Evolutionary conservation across 371 early-diverging fungal species (phyloP).

Genomic region (Lichtheimia hyalospora): DNA sequence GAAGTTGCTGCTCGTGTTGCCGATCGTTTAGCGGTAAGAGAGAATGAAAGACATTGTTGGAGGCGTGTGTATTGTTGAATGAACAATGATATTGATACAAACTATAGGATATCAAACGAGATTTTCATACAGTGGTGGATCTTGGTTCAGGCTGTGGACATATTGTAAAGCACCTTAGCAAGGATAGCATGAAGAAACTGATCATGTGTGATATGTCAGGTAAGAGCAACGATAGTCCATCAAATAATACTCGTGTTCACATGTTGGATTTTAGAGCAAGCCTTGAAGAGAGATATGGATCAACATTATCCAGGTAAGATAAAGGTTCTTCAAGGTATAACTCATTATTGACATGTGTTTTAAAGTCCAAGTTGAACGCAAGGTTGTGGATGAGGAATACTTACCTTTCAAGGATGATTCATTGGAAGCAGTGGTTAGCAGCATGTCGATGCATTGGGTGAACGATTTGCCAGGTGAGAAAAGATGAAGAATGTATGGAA

Average conservation of each 20-base stretch:
- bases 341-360: background rate
- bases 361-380: slow-evolving; percentile 74
- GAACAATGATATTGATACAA: background rate
- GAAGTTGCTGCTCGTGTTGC: slow-evolving; percentile 87
- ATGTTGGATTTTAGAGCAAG: slow-evolving; percentile 48
- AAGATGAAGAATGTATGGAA: background rate
- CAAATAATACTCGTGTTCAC: background rate
- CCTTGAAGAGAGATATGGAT: slow-evolving; percentile 69
- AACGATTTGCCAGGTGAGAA: slow-evolving; percentile 86
- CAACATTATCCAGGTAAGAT: slow-evolving; percentile 61
- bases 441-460: slow-evolving; percentile 91
- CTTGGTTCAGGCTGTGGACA: slow-evolving; percentile 91
- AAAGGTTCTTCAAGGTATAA: slow-evolving; percentile 3
- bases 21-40: slow-evolving; percentile 82
- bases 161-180: slow-evolving; percentile 76
- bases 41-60: background rate
- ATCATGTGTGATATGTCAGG: slow-evolving; percentile 89
- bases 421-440: slow-evolving; percentile 85
- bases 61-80: too few relatives aligned
- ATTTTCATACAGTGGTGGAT: slow-evolving; percentile 84
- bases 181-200: slow-evolving; percentile 78
- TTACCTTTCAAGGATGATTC: slow-evolving; percentile 79
- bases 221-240: slow-evolving; percentile 4
- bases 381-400: slow-evolving; percentile 82
- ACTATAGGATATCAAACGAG: slow-evolving; percentile 74